Evolutionary conservation across 2,329 filamentous ascomycete species (phyloP), one percentile per base, ranked within the genome.

Genomic region (Paraconiothyrium sp.): DNA sequence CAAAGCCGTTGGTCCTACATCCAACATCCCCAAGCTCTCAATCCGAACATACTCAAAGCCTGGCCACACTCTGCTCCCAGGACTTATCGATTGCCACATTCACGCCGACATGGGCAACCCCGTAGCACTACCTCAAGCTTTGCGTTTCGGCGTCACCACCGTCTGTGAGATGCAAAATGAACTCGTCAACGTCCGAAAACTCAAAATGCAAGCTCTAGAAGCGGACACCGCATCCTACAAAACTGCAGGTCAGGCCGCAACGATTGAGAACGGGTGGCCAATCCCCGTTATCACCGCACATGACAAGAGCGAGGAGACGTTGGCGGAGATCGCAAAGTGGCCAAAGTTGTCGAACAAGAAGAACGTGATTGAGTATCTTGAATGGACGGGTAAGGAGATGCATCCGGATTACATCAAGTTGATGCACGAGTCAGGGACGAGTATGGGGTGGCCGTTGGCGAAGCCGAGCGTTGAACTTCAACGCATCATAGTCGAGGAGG

Each of bases 211-310:
- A 35, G 67, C 69, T 0, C 57, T 67, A 6, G 61, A 71, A 57
- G 70, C 61, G 59, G 76, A 70, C 69, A 84, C 67, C 62, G 82
- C 83, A 7, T 81, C 84, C 58, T 79, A 85, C 67, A 86, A 85
- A 66, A 83, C 79, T 0, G 80, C 81, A 1, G 81, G 82, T 11
- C 77, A 80, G 63, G 79, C 81, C 0, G 84, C 84, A 5, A 85
- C 84, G 0, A 81, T 86, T 35, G 78, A 83, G 5, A 83, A 81
- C 41, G 84, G 84, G 2, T 86, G 84, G 84, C 84, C 84, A 0
- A 78, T 77, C 60, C 77, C 80, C 0, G 75, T 84, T 6, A 78
- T 83, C 37, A 71, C 75, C 5, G 78, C 77, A 13, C 75, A 78
- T 57, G 73, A 81, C 60, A 75, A 79, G 46, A 69, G 74, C 63